These are phyloP conservation scores for Paecilomyces formosus DNA, from an alignment of 2,329 filamentous ascomycete species.

Conservation along the genomic window DNA sequence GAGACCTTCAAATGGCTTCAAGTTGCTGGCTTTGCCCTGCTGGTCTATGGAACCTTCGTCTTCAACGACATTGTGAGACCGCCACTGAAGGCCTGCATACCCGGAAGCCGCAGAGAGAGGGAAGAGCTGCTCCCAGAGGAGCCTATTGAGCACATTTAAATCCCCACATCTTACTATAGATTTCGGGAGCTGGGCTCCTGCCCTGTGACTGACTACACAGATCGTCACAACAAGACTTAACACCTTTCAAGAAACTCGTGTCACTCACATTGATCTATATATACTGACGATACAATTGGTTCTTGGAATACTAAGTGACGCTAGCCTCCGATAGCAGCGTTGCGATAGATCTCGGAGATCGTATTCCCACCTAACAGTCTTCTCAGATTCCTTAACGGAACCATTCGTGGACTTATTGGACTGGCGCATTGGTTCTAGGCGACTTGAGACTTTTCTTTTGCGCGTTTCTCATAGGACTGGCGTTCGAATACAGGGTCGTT, in stretches of 20 bases:
- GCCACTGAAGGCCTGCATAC: conserved; percentile 62
- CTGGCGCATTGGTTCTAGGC: not conserved
- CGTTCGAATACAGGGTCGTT: not conserved
- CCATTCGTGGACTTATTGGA: not conserved
- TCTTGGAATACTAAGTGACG: not conserved
- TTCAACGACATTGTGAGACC: conserved; percentile 92
- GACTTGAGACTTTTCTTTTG: not conserved
- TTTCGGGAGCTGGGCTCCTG: not conserved
- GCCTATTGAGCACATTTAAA: conserved; percentile 64
- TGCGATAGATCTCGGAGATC: not conserved
- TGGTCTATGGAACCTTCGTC: conserved; percentile 94
- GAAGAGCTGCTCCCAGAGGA: conserved; percentile 64
- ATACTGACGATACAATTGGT: not conserved
- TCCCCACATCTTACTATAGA: not conserved
- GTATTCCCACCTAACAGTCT: not conserved
- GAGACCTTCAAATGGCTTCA: conserved; percentile 97
- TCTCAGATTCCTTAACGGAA: not conserved
- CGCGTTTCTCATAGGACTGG: not conserved
- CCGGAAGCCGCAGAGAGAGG: conserved; percentile 47
- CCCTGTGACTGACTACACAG: not conserved
- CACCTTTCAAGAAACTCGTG: not conserved
- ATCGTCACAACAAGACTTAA: not conserved
- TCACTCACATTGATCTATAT: not conserved
- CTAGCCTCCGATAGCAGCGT: not conserved
- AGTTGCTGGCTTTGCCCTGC: conserved; percentile 74